Percentiles rank a stretch among this genome's conserved stretches.
Conservation (phyloP, 129 eudicot species). For the Flaveria brownii region DNA sequence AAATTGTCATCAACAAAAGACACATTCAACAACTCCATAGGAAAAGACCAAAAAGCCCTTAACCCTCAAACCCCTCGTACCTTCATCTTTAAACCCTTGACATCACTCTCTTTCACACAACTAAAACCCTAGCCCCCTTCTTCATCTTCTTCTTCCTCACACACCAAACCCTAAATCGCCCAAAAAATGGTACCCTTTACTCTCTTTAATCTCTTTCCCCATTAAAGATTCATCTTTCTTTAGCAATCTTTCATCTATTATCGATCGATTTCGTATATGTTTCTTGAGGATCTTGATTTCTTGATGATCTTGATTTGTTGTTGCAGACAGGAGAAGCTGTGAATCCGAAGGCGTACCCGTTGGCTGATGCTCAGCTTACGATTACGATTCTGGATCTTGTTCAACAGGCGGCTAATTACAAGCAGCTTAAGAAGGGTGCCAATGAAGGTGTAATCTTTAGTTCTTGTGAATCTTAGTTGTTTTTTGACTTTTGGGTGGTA, state of each 20-base stretch:
- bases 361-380: constrained; percentile 67
- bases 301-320: constrained; percentile 11
- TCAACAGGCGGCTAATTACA: constrained; percentile 76
- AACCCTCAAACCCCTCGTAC: constrained; percentile 7
- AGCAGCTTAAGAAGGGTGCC: constrained; percentile 81
- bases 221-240: neutral
- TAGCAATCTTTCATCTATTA: neutral
- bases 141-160: neutral
- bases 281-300: constrained; percentile 11
- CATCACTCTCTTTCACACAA: neutral
- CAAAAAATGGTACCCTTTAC: constrained; percentile 37
- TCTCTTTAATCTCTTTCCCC: neutral
- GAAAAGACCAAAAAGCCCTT: constrained; percentile 33
- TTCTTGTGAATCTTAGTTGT: neutral
- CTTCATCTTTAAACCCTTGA: constrained; percentile 38
- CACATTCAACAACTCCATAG: neutral
- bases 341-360: constrained; percentile 75
- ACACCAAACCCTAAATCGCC: constrained; percentile 22
- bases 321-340: constrained; percentile 72
- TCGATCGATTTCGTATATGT: neutral
- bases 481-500: neutral
- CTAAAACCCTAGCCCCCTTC: constrained; percentile 48
- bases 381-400: constrained; percentile 67
- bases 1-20: neutral
- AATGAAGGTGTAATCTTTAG: constrained; percentile 54